Evolutionary conservation across 2,329 filamentous ascomycete genomes (phyloP).

Genomic region (Phialocephala sp.): DNA sequence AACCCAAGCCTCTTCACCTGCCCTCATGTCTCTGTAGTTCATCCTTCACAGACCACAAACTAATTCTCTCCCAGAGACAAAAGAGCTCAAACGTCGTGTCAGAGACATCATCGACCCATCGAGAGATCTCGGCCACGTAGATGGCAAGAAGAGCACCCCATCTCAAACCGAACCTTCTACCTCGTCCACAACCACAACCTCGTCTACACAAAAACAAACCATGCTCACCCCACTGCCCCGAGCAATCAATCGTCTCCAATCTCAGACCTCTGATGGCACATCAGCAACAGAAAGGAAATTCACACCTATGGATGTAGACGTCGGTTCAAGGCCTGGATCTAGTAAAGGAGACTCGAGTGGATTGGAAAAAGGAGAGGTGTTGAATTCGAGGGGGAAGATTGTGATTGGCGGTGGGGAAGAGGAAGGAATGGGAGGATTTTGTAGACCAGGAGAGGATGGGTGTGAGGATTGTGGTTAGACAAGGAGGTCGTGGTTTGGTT

Average conservation of each 20-base stretch:
- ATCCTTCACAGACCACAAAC: not conserved
- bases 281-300: slow-evolving; percentile 18
- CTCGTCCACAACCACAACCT: not conserved
- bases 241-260: slow-evolving; percentile 21
- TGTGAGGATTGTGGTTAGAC: slow-evolving; percentile 29
- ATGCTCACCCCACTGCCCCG: slow-evolving; percentile 9
- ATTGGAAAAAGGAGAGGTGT: slow-evolving; percentile 7
- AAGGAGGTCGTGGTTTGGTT: not conserved
- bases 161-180: not conserved
- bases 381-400: slow-evolving; percentile 29
- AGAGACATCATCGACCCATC: slow-evolving; percentile 82
- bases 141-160: slow-evolving; percentile 50
- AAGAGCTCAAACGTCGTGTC: slow-evolving; percentile 84
- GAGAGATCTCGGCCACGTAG: slow-evolving; percentile 82
- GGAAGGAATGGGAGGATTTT: slow-evolving; percentile 11
- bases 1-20: not conserved
- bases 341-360: not conserved
- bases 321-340: slow-evolving; percentile 16
- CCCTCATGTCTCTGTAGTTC: not conserved
- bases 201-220: not conserved
- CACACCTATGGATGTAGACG: slow-evolving; percentile 31
- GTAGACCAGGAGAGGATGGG: slow-evolving; percentile 31
- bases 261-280: not conserved
- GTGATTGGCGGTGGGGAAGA: slow-evolving; percentile 22
- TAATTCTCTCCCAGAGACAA: slow-evolving; percentile 64